These are phyloP conservation scores for Trichophyton equinum DNA, from an alignment of 2,329 filamentous ascomycete species.

Conservation along the genomic window DNA sequence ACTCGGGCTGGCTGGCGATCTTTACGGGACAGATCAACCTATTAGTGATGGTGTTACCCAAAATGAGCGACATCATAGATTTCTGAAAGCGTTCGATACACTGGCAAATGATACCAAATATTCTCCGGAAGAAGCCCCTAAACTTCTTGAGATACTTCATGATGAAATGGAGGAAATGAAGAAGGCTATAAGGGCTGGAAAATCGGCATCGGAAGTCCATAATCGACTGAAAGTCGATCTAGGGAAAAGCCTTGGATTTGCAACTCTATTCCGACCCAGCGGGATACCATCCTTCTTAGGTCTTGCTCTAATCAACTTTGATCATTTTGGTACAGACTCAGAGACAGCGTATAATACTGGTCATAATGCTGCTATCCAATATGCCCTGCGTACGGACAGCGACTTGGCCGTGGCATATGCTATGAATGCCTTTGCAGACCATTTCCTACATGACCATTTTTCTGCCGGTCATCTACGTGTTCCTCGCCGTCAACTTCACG, in stretches of 20 bases:
- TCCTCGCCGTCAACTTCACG: background rate
- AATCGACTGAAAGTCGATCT: background rate
- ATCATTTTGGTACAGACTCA: constrained; percentile 3
- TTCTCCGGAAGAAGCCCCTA: background rate
- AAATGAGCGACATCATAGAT: background rate
- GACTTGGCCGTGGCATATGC: background rate
- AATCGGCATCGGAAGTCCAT: background rate
- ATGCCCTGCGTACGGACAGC: background rate
- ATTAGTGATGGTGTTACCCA: constrained; percentile 2
- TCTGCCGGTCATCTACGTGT: constrained; percentile 3
- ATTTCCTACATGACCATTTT: constrained; percentile 3
- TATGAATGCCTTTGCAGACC: constrained; percentile 4
- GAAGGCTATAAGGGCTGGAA: background rate
- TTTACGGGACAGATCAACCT: constrained; percentile 2
- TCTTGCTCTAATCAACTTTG: constrained; percentile 4
- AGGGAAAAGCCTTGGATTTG: background rate
- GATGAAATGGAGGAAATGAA: constrained; percentile 1
- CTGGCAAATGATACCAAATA: constrained; percentile 4
- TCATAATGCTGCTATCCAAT: constrained; percentile 2
- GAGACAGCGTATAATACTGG: constrained; percentile 4
- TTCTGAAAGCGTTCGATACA: background rate
- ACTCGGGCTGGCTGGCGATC: background rate
- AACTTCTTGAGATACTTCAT: background rate
- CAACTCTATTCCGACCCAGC: constrained; percentile 1
- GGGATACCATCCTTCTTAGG: constrained; percentile 1